Percentiles rank a stretch among this genome's conserved stretches.
phyloP scores from a whole-genome alignment of 805 yeast species.

The Torulaspora maleeae region DNA sequence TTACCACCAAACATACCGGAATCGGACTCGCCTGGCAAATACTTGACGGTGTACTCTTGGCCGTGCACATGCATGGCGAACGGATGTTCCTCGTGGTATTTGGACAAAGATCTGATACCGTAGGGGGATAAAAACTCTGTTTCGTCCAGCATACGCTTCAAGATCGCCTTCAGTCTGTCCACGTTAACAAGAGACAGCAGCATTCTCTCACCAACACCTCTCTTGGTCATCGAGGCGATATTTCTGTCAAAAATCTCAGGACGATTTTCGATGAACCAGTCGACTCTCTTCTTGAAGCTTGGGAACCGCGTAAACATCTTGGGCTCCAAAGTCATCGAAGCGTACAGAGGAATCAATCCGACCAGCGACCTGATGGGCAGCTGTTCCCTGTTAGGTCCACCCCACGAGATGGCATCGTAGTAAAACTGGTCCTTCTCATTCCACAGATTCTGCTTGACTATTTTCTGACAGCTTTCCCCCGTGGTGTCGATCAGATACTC shows the following conservation, averaged over 20 bases:
- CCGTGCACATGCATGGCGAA: constrained; percentile 81
- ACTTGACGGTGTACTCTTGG: constrained; percentile 59
- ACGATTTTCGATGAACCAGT: constrained; percentile 76
- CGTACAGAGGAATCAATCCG: constrained; percentile 87
- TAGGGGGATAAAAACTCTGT: constrained; percentile 76
- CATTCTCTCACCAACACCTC: constrained; percentile 80
- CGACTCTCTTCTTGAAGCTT: constrained; percentile 71
- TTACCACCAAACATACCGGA: constrained; percentile 95
- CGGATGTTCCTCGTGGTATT: constrained; percentile 79
- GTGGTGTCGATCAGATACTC: constrained; percentile 35
- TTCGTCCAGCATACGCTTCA: constrained; percentile 79
- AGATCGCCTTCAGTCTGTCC: constrained; percentile 70
- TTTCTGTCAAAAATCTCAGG: constrained; percentile 69
- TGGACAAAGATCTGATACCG: constrained; percentile 86
- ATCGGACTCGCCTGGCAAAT: constrained; percentile 84
- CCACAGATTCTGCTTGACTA: constrained; percentile 69
- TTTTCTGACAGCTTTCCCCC: constrained; percentile 37
- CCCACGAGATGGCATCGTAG: constrained; percentile 87
- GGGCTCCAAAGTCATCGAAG: constrained; percentile 83
- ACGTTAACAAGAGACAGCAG: constrained; percentile 74
- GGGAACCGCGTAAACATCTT: constrained; percentile 74
- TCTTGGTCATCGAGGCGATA: constrained; percentile 72
- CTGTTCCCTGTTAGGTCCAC: constrained; percentile 58
- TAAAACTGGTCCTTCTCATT: constrained; percentile 84
- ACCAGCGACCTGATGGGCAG: constrained; percentile 85